These are phyloP conservation scores for Phialophora tarda DNA, from an alignment of 2,329 filamentous ascomycete genomes.

Conservation along the genomic window DNA sequence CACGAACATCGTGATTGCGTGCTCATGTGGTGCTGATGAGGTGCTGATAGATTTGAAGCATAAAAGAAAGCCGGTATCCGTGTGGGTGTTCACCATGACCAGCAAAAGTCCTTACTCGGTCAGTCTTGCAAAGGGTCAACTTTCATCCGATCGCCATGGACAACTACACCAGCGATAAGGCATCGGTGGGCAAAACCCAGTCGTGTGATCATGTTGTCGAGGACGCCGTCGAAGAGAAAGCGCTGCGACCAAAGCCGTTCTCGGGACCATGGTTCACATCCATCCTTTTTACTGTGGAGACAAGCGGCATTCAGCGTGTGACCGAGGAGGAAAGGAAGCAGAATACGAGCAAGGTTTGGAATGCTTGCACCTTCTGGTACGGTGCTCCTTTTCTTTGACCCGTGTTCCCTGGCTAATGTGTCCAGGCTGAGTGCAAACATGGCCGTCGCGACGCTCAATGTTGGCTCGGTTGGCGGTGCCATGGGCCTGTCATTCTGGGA, in stretches of 20 bases:
- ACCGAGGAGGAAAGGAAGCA: conserved; percentile 10
- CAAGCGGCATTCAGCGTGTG: conserved; percentile 16
- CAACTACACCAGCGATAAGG: conserved; percentile 8
- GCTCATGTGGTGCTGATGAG: not conserved
- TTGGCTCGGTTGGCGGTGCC: conserved; percentile 14
- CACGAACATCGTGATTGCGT: not conserved
- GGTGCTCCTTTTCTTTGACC: not conserved
- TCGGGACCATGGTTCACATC: conserved; percentile 12
- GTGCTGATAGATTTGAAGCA: not conserved
- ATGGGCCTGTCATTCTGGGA: conserved; percentile 44
- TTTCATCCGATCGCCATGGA: not conserved
- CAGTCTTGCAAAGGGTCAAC: not conserved
- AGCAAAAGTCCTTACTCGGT: not conserved
- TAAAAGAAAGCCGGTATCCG: conserved; percentile 5
- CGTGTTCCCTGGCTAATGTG: not conserved
- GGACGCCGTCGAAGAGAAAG: conserved; percentile 10
- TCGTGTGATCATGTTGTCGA: conserved; percentile 9
- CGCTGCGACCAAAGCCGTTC: not conserved
- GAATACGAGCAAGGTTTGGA: conserved; percentile 14
- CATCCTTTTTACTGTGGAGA: conserved; percentile 13
- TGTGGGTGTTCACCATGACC: not conserved
- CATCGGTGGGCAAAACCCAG: not conserved
- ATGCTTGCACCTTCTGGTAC: conserved; percentile 17
- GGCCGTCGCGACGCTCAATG: conserved; percentile 19
- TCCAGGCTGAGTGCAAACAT: conserved; percentile 17